Conservation (phyloP, 768 basidiomycete genomes). For the Pisolithus marmoratus region DNA sequence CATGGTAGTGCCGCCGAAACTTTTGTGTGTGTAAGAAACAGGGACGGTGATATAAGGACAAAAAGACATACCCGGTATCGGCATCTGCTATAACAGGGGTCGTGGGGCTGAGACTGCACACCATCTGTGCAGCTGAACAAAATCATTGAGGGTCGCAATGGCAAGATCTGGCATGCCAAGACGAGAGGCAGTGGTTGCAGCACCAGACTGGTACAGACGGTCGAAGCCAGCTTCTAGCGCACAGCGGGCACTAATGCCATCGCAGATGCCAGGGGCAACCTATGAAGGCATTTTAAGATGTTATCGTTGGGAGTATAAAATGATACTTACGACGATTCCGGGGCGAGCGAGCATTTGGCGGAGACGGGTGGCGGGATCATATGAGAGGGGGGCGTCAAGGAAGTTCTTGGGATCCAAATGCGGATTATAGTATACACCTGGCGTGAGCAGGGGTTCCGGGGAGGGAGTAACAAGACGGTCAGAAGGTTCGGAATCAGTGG, state of each 20-base stretch:
- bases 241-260: slow-evolving; percentile 75
- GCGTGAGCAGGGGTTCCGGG: slow-evolving; percentile 65
- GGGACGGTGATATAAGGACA: neutral
- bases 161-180: slow-evolving; percentile 76
- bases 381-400: slow-evolving; percentile 61
- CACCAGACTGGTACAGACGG: slow-evolving; percentile 76
- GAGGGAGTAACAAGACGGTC: slow-evolving; percentile 23
- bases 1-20: slow-evolving; percentile 70
- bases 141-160: slow-evolving; percentile 74
- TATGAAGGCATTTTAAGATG: slow-evolving; percentile 18
- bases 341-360: slow-evolving; percentile 66
- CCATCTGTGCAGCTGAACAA: slow-evolving; percentile 67
- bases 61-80: slow-evolving; percentile 56
- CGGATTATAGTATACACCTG: slow-evolving; percentile 49
- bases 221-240: slow-evolving; percentile 76
- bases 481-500: slow-evolving; percentile 2
- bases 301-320: neutral
- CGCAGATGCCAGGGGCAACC: slow-evolving; percentile 76
- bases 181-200: slow-evolving; percentile 77
- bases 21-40: slow-evolving; percentile 19
- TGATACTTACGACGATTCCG: slow-evolving; percentile 60
- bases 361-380: slow-evolving; percentile 64
- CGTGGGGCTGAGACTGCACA: slow-evolving; percentile 57
- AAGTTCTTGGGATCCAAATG: slow-evolving; percentile 67
- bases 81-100: slow-evolving; percentile 75